Conservation (phyloP, 1,139 yeast species). For the Nakaseomyces uthaithaninus region DNA sequence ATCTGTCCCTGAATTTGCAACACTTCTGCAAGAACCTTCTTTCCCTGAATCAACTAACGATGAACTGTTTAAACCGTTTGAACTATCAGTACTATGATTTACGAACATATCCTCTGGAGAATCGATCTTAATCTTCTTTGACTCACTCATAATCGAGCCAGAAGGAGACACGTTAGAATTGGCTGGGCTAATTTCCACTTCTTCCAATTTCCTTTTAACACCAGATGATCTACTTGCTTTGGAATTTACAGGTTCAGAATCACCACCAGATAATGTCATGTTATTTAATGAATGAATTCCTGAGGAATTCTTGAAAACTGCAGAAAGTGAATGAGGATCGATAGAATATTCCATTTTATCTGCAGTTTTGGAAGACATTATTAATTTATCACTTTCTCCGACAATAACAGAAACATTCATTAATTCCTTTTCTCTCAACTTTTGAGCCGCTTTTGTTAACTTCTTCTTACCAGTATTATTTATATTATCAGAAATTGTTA, state of each 20-base stretch:
- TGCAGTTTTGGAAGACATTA: conserved; percentile 26
- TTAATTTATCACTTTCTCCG: conserved; percentile 19
- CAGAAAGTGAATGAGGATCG: neutral
- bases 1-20: conserved; percentile 10
- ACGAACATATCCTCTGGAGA: conserved; percentile 29
- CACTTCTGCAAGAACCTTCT: conserved; percentile 4
- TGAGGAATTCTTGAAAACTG: conserved; percentile 18
- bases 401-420: conserved; percentile 18
- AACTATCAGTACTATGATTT: conserved; percentile 45
- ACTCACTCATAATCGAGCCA: conserved; percentile 26
- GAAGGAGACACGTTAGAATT: conserved; percentile 18
- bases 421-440: conserved; percentile 29
- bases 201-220: conserved; percentile 27
- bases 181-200: conserved; percentile 27
- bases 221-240: conserved; percentile 5
- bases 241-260: neutral
- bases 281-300: conserved; percentile 15
- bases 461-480: conserved; percentile 32
- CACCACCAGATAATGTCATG: conserved; percentile 12
- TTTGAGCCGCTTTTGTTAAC: conserved; percentile 27
- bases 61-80: neutral
- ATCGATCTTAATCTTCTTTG: conserved; percentile 31
- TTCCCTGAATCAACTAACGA: conserved; percentile 2
- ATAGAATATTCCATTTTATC: conserved; percentile 7
- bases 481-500: conserved; percentile 22